Evolutionary conservation across 352 stramenopile species (phyloP), one percentile per base, ranked within the genome.

Genomic region (Detonula confervacea): DNA sequence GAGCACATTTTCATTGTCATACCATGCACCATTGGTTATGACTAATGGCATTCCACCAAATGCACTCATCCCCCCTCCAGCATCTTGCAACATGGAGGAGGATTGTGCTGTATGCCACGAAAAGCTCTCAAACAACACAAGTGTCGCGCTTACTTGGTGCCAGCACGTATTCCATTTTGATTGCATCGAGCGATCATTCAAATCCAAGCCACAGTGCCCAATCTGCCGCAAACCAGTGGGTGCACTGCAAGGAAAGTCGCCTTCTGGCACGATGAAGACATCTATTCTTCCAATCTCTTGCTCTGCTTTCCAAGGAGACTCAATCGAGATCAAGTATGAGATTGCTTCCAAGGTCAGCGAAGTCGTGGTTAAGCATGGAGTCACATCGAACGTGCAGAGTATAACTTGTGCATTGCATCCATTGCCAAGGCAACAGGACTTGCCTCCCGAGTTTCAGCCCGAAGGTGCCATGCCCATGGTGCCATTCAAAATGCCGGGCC

Each of bases 331-430:
- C 39, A 37, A 60, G 33, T 76, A 71, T 71, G 25, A 61, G 14
- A 61, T 81, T 44, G 18, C 55, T 44, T 25, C 0, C 9, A 16
- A 63, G 7, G 52, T 64, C 12, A 81, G 56, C n/a, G 72, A 81
- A 44, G 66, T 81, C 6, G 67, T 75, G 9, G 64, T 81, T 2
- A 81, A 81, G 39, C 73, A 81, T 35, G 73, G 57, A 22, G 73
- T 76, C 11, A 81, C 73, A 12, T 77, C 56, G 25, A 52, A 44
- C 56, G 66, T 81, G 14, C 73, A 81, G 24, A 77, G 63, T 33
- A 75, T 81, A 6, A 75, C n/a, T 9, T 71, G 57, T 29, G 51
- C 52, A 0, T 47, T 81, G n/a, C 49, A 66, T 42, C 16, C 14
- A 55, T 51, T 70, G 33, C 69, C 69, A 16, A 2, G 44, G 18